Evolutionary conservation across 495 filamentous ascomycete genomes (phyloP).

Genomic region (Amorphotheca resinae): DNA sequence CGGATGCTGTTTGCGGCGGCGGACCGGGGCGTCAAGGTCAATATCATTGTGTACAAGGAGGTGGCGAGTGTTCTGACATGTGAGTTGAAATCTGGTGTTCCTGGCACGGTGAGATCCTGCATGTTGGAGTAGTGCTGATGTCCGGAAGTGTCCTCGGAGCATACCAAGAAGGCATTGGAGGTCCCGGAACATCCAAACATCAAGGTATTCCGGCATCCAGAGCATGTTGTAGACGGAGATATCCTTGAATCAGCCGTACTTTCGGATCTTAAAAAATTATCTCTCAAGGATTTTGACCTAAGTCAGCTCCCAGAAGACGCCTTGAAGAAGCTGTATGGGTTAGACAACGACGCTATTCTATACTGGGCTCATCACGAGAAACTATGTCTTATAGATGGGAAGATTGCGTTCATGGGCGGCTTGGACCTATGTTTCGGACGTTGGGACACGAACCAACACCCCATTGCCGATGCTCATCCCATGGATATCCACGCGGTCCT

Average conservation of each 20-base stretch:
- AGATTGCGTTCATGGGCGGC: slow-evolving; percentile 82
- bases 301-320: slow-evolving; percentile 51
- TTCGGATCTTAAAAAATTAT: slow-evolving; percentile 29
- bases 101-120: no score
- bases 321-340: slow-evolving; percentile 67
- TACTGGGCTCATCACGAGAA: slow-evolving; percentile 98
- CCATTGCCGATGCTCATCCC: slow-evolving; percentile 78
- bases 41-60: slow-evolving; percentile 95
- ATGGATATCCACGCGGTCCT: slow-evolving; percentile 49
- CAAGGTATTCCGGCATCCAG: slow-evolving; percentile 81
- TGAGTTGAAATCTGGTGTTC: no score
- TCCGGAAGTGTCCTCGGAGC: slow-evolving; percentile 33
- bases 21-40: slow-evolving; percentile 73
- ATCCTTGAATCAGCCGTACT: slow-evolving; percentile 29
- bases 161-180: slow-evolving; percentile 78
- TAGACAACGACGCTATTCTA: slow-evolving; percentile 59
- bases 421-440: slow-evolving; percentile 56
- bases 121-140: no score
- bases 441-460: slow-evolving; percentile 57
- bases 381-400: slow-evolving; percentile 69
- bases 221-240: slow-evolving; percentile 68
- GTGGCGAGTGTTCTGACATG: slow-evolving; percentile 74
- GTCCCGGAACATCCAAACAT: slow-evolving; percentile 59
- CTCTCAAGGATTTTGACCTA: slow-evolving; percentile 30
- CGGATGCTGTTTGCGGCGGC: slow-evolving; percentile 80